Evolutionary conservation across 2,329 filamentous ascomycete genomes (phyloP).

Genomic region (Cladosporium sphaerospermum): DNA sequence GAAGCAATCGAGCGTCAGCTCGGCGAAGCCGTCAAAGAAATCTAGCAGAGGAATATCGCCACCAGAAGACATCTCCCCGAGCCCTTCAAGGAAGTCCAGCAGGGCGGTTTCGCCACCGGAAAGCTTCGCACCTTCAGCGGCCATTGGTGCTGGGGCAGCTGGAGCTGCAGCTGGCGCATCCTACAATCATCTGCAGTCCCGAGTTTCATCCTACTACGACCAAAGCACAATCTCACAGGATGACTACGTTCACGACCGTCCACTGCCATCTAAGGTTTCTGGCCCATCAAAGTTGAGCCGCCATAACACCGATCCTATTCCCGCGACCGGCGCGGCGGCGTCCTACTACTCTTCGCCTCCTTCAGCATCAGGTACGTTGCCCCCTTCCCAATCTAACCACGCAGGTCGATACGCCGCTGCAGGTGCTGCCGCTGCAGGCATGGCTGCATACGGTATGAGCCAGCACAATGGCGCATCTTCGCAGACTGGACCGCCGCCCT

Average conservation of each 20-base stretch:
- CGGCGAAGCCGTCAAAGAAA: conserved; percentile 10
- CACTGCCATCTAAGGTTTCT: conserved; percentile 9
- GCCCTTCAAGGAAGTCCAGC: background rate
- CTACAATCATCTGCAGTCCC: conserved; percentile 2
- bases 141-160: background rate
- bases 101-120: background rate
- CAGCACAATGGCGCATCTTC: conserved; percentile 25
- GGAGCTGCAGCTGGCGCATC: background rate
- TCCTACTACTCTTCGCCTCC: conserved; percentile 10
- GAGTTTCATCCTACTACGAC: conserved; percentile 6
- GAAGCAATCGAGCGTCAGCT: conserved; percentile 12
- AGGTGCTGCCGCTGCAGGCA: conserved; percentile 40
- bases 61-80: background rate
- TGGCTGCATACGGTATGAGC: conserved; percentile 36
- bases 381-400: conserved; percentile 38
- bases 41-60: conserved; percentile 4
- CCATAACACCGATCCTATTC: conserved; percentile 11
- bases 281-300: background rate
- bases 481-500: conserved; percentile 4
- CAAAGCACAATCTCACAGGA: conserved; percentile 12
- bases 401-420: conserved; percentile 41
- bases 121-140: background rate
- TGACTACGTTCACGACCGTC: conserved; percentile 11
- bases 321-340: conserved; percentile 14
- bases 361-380: conserved; percentile 34